Percentiles rank a stretch among this genome's conserved stretches.
Evolutionary conservation across 2,329 filamentous ascomycete genomes (phyloP).

Genomic region (Cyanodermella asteris): DNA sequence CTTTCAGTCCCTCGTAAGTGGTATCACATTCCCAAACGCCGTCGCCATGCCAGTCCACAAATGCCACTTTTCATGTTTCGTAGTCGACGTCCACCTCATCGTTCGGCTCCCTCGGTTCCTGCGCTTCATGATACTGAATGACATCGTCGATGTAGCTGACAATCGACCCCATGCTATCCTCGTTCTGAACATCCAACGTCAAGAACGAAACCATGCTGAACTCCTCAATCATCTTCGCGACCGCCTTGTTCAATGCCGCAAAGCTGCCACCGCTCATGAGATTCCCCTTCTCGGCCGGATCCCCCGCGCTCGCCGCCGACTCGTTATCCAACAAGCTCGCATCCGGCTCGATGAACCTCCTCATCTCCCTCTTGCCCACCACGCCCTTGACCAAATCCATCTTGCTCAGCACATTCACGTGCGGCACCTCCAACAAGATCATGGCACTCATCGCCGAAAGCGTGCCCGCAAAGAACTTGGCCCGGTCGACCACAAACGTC

Average conservation of each 20-base stretch:
- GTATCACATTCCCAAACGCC: no score
- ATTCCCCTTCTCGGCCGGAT: slow-evolving; percentile 43
- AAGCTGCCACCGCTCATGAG: slow-evolving; percentile 69
- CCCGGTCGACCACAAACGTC: slow-evolving; percentile 83
- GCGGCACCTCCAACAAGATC: slow-evolving; percentile 93
- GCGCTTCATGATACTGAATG: slow-evolving; percentile 80
- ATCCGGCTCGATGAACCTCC: slow-evolving; percentile 77
- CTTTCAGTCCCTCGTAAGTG: no score
- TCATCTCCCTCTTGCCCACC: slow-evolving; percentile 67
- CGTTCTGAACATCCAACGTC: slow-evolving; percentile 69
- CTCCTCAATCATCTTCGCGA: slow-evolving; percentile 80
- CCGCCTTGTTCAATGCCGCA: slow-evolving; percentile 61
- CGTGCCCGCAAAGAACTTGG: slow-evolving; percentile 94
- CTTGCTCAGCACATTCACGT: slow-evolving; percentile 90
- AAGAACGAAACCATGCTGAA: slow-evolving; percentile 97
- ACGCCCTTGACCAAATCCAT: slow-evolving; percentile 93
- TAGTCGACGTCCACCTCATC: slow-evolving; percentile 37
- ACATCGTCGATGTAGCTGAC: slow-evolving; percentile 87
- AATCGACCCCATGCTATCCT: slow-evolving; percentile 70
- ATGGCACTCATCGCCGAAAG: slow-evolving; percentile 95
- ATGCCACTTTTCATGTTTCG: no score
- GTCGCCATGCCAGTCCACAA: no score
- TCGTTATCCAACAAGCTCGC: slow-evolving; percentile 63
- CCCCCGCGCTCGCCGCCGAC: slow-evolving; percentile 32
- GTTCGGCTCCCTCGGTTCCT: slow-evolving; percentile 67